phyloP scores from a whole-genome alignment of 2,329 filamentous ascomycete genomes.

The Arthrobotrys musiformis region DNA sequence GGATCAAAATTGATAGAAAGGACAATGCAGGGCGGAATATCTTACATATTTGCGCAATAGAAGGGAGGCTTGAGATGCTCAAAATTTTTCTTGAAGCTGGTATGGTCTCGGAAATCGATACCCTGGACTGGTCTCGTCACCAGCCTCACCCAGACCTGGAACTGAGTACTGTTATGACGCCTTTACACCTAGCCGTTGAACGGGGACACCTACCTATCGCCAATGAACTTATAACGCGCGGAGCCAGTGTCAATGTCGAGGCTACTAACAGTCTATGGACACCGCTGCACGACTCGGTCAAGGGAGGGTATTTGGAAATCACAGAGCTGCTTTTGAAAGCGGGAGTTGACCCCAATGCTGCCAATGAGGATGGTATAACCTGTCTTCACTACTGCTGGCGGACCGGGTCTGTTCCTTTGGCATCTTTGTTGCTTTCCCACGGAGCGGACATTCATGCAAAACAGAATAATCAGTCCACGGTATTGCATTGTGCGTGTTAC shows the following conservation, averaged over 20 bases:
- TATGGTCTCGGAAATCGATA: conserved; percentile 10
- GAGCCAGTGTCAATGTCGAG: conserved; percentile 26
- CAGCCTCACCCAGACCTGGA: no score
- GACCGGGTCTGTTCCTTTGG: conserved; percentile 33
- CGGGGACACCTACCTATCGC: conserved; percentile 16
- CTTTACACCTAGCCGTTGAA: conserved; percentile 25
- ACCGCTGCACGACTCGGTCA: conserved; percentile 30
- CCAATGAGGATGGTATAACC: conserved; percentile 25
- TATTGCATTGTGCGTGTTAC: conserved; percentile 35
- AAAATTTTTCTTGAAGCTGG: conserved; percentile 28
- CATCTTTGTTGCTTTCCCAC: conserved; percentile 18
- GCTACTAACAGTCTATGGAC: conserved; percentile 29
- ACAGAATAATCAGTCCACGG: conserved; percentile 27
- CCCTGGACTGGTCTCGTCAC: neutral
- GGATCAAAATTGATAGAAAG: neutral
- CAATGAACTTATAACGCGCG: conserved; percentile 13
- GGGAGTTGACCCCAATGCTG: conserved; percentile 34
- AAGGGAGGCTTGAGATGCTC: conserved; percentile 26
- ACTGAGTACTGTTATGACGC: conserved; percentile 9
- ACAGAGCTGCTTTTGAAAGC: conserved; percentile 31
- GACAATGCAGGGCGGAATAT: neutral
- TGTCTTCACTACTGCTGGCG: conserved; percentile 31
- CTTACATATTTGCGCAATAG: conserved; percentile 19
- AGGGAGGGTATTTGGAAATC: conserved; percentile 37
- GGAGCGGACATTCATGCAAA: conserved; percentile 49